Percentiles rank a stretch among this genome's conserved stretches.
These are phyloP conservation scores for Gypsophila paniculata DNA, from an alignment of 179 eudicot genomes.

Conservation along the genomic window DNA sequence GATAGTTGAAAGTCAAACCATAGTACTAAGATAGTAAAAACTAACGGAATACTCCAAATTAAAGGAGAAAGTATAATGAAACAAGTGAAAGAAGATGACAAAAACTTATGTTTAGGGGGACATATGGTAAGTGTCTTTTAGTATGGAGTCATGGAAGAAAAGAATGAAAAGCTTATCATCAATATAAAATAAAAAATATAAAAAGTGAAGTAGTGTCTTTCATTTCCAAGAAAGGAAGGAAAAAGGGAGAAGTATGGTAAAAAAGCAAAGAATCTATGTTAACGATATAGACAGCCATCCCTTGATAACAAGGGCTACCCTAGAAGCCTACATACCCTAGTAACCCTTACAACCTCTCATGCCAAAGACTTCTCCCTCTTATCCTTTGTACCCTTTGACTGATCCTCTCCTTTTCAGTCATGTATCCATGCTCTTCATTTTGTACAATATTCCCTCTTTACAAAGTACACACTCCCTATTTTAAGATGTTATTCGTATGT, in stretches of 20 bases:
- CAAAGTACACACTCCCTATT: too few species aligned
- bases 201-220: conserved; percentile 30
- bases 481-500: too few species aligned
- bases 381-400: conserved; percentile 25
- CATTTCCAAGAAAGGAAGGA: conserved; percentile 62
- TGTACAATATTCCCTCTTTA: too few species aligned
- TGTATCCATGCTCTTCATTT: neutral
- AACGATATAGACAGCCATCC: conserved; percentile 11
- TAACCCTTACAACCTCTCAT: neutral
- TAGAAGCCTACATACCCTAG: neutral
- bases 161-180: conserved; percentile 15
- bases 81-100: neutral
- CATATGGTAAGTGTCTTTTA: neutral
- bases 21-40: too few species aligned
- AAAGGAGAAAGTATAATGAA: neutral
- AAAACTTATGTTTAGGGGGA: neutral
- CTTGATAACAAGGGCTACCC: neutral
- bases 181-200: neutral
- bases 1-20: too few species aligned
- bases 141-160: neutral
- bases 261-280: conserved; percentile 36
- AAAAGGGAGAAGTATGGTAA: conserved; percentile 26
- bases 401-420: neutral
- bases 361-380: conserved; percentile 19
- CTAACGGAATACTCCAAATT: too few species aligned